phyloP scores from a whole-genome alignment of 139 green algal species.

The Chlorella sp. region DNA sequence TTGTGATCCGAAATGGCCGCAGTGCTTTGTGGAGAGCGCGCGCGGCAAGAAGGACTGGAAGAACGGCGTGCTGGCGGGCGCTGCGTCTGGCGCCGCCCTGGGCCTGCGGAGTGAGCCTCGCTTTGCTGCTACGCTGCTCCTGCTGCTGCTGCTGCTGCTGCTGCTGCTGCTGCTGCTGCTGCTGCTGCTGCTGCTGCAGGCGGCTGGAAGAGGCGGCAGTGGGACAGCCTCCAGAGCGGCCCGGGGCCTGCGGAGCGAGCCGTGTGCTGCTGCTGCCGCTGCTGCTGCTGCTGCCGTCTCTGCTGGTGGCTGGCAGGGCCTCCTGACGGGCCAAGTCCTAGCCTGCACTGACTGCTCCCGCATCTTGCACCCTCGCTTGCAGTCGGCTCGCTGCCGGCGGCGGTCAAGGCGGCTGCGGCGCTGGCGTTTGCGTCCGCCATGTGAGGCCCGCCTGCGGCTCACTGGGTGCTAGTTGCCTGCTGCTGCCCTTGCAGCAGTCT shows the following conservation, averaged over 20 bases:
- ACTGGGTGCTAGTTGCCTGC: too few species aligned
- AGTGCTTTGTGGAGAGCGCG: constrained; percentile 46
- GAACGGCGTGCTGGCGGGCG: constrained; percentile 52
- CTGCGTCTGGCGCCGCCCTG: constrained; percentile 44
- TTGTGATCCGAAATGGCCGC: background rate
- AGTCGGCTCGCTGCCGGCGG: constrained; percentile 44
- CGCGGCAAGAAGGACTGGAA: constrained; percentile 57
- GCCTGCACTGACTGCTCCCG: background rate
- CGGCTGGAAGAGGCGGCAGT: too few species aligned
- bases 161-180: too few species aligned
- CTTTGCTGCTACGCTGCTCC: background rate
- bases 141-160: background rate
- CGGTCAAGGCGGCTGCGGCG: constrained; percentile 41
- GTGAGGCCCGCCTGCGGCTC: too few species aligned
- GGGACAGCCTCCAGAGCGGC: too few species aligned
- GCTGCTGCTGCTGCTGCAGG: too few species aligned
- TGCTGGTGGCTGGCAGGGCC: background rate
- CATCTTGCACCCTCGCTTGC: background rate
- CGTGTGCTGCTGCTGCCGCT: background rate
- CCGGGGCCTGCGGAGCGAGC: background rate
- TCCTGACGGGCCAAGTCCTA: background rate
- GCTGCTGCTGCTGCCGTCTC: background rate
- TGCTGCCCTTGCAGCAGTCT: too few species aligned
- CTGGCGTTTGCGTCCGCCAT: constrained; percentile 44
- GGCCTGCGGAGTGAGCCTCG: constrained; percentile 41